These are phyloP conservation scores for Pharus latifolius DNA, from an alignment of 176 grass and related monocot genomes.

Conservation along the genomic window DNA sequence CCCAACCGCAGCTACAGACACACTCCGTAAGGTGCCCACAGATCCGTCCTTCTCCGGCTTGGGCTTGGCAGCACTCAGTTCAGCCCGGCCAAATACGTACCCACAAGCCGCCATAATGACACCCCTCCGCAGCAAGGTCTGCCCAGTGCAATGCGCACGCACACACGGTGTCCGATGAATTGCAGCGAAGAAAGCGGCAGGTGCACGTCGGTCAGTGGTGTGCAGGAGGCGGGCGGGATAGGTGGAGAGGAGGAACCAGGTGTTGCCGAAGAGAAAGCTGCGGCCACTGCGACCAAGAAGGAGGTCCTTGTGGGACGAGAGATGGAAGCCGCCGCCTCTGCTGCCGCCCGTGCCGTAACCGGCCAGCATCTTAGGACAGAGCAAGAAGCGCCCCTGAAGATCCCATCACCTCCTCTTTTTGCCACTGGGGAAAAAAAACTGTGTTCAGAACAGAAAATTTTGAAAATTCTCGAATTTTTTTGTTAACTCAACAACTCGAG, in stretches of 20 bases:
- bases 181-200: conserved; percentile 26
- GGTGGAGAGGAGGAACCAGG: conserved; percentile 63
- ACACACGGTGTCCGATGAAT: conserved; percentile 32
- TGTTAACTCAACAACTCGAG: not conserved
- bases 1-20: conserved; percentile 4
- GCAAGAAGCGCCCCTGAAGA: conserved; percentile 20
- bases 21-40: not conserved
- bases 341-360: not conserved
- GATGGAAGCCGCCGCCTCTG: conserved; percentile 12
- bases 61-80: conserved; percentile 23
- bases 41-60: conserved; percentile 26
- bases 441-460: not conserved
- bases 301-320: conserved; percentile 40
- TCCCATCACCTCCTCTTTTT: conserved; percentile 34
- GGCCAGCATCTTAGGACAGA: conserved; percentile 43
- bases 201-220: conserved; percentile 36
- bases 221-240: conserved; percentile 40
- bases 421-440: not conserved
- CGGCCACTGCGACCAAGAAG: conserved; percentile 24
- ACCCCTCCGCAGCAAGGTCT: conserved; percentile 44
- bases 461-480: not conserved
- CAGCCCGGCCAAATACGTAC: conserved; percentile 24
- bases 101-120: conserved; percentile 48
- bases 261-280: conserved; percentile 73
- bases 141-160: conserved; percentile 30